Evolutionary conservation across 495 filamentous ascomycete species (phyloP).

Genomic region (Neurospora sp.): DNA sequence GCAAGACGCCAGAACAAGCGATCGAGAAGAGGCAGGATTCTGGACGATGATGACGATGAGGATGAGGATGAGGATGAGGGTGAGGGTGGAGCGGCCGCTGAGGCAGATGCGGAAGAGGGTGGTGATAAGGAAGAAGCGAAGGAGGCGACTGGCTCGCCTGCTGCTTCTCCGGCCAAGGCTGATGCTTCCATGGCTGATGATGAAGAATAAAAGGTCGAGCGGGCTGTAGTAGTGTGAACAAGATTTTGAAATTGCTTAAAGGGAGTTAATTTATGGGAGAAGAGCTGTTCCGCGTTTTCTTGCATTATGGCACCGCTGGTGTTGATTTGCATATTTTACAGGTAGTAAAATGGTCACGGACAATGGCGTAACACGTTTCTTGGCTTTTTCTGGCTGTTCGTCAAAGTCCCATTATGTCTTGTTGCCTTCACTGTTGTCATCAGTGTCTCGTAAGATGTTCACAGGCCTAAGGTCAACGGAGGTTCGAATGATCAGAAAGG

Average conservation of each 20-base stretch:
- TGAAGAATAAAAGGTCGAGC: conserved; percentile 3
- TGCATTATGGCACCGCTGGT: background rate
- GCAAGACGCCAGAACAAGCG: conserved; percentile 11
- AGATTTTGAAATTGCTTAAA: background rate
- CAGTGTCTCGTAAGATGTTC: background rate
- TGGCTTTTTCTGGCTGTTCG: background rate
- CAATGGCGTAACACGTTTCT: background rate
- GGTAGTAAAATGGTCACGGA: background rate
- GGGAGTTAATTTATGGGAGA: background rate
- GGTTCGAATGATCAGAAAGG: background rate
- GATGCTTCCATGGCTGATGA: conserved; percentile 30
- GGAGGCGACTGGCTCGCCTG: background rate
- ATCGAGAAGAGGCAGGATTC: conserved; percentile 22
- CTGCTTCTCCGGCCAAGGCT: background rate
- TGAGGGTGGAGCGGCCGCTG: conserved; percentile 2
- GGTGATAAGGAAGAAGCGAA: conserved; percentile 5
- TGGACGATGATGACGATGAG: conserved; percentile 27
- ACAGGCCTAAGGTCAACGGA: background rate
- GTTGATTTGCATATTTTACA: background rate
- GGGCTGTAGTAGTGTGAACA: background rate
- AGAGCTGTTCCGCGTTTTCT: background rate
- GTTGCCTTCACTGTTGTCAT: background rate
- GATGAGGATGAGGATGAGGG: conserved; percentile 24
- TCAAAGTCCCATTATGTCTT: background rate
- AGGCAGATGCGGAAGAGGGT: background rate